Evolutionary conservation across 2,329 filamentous ascomycete species (phyloP), one percentile per base, ranked within the genome.

Genomic region (Neophaeococcomyces aloes): DNA sequence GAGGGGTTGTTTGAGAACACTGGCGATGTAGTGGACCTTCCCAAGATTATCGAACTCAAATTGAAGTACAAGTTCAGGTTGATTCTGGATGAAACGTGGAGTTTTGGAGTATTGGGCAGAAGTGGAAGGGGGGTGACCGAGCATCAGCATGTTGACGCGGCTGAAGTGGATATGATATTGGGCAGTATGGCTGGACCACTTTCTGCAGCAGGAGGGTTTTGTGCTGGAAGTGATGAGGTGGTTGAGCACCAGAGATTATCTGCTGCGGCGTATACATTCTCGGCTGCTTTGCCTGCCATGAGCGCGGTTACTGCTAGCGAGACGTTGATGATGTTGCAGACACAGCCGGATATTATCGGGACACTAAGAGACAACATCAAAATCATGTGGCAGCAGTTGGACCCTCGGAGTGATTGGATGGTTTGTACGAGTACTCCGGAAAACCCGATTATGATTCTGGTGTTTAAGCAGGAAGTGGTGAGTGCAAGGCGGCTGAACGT

Each of bases 11-110:
- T 94, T 56, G 93, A 98, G 67, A 86, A 83, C 44, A 76, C 84
- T 17, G 91, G 91, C 40, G 89, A 95, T 61, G 78, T 82, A 56
- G 78, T 82, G 17, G 76, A 96, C 61, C 67, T 98, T 49, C 89
- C 88, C 2, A 88, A 81, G 60, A 76, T 98, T 56, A 73, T 96
- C 51, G 89, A 94, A 61, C 73, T 98, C 54, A 95, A 95, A 66
- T 79, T 88, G 54, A 85, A 83, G 62, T 95, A 96, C 75, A 98
- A 95, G 68, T 98, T 96, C 70, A 86, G 91, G 56, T 77, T 98
- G 45, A 94, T 96, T 53, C 79, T 98, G 29, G 91, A 98, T 62
- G 91, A 98, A 69, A 94, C 88, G 1, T 94, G 86, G 82, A 95
- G 88, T 1, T 98, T 96, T 61, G 93, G 89, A 48, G 84, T 96